Evolutionary conservation across 257 asterid genomes (phyloP), one percentile per base, ranked within the genome.

Genomic region (Ligustrum vulgare): DNA sequence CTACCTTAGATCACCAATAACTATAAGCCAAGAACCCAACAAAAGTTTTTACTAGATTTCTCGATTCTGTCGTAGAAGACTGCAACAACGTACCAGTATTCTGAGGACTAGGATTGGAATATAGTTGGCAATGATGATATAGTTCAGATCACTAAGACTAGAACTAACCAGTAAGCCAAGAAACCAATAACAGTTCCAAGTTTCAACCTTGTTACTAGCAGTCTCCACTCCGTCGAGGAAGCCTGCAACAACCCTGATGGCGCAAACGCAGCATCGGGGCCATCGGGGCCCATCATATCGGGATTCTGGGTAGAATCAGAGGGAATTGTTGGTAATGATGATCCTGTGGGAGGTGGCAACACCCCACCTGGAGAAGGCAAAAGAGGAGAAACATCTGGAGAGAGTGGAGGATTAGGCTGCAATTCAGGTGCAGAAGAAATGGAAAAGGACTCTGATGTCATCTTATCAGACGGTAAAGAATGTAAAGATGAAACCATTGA

Each of bases 311-410:
- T 88, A 0, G 85, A 90, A 18, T 79, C 80, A 8, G 96, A 91
- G 3, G 94, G 96, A 31, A 91, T 87, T 5, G 91, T 89, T 1
- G 92, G 90, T 35, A 80, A 43, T 49, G 78, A 41, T 6, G 84
- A 69, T 41, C 77, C 84, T 10, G 75, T 22, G 31, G 86, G 80
- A 72, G 87, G 72, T 15, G 51, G 45, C 63, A 78, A 77, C 74
- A 72, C 51, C 66, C 79, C 79, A 9, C 87, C 86, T 0, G 94
- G 87, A 16, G 92, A 80, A 37, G 96, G 96, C 20, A 91, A 64
- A 32, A 91, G 94, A 6, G 96, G 96, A 35, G 92, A 68, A 72
- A 87, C 80, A 18, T 91, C 96, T 5, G 94, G 96, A 10, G 96
- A 80, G 45, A 90, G 5, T 5, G 89, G 86, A 36, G 86, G 79